Evolutionary conservation across 108 stramenopile genomes (phyloP).

Genomic region (Schizochytrium sp.): DNA sequence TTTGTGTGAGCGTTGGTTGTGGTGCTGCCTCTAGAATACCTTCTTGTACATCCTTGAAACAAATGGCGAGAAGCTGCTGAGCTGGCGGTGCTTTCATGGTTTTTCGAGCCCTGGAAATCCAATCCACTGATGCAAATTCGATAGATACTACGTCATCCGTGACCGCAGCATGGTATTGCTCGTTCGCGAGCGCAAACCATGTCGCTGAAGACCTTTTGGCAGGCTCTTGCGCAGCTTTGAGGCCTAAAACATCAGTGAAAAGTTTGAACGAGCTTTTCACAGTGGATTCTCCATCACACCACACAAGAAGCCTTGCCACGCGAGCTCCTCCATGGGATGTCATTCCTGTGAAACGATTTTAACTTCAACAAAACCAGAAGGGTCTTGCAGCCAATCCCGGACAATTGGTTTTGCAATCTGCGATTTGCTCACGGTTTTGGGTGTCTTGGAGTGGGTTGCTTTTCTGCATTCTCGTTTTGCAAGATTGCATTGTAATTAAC

Average conservation of each 20-base stretch:
- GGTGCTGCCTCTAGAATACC: background rate
- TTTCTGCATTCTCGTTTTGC: too few species aligned
- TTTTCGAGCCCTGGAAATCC: background rate
- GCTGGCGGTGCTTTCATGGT: background rate
- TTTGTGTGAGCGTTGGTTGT: background rate
- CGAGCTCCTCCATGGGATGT: background rate
- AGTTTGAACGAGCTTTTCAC: background rate
- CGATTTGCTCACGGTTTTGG: too few species aligned
- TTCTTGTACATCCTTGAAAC: background rate
- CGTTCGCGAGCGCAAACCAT: conserved; percentile 22
- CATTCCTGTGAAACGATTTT: background rate
- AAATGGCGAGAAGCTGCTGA: conserved; percentile 24
- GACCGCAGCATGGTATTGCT: conserved; percentile 27
- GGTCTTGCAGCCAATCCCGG: background rate
- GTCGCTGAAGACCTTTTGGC: background rate
- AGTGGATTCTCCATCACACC: conserved; percentile 36
- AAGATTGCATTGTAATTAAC: too few species aligned
- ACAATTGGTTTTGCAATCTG: background rate
- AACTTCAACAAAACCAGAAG: too few species aligned
- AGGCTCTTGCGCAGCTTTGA: background rate
- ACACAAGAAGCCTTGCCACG: conserved; percentile 38
- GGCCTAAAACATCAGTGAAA: conserved; percentile 6
- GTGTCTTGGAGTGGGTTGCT: too few species aligned
- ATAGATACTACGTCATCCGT: background rate
- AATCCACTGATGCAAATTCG: conserved; percentile 31